phyloP scores from a whole-genome alignment of 495 filamentous ascomycete genomes.

The Friedmanniomyces simplex region DNA sequence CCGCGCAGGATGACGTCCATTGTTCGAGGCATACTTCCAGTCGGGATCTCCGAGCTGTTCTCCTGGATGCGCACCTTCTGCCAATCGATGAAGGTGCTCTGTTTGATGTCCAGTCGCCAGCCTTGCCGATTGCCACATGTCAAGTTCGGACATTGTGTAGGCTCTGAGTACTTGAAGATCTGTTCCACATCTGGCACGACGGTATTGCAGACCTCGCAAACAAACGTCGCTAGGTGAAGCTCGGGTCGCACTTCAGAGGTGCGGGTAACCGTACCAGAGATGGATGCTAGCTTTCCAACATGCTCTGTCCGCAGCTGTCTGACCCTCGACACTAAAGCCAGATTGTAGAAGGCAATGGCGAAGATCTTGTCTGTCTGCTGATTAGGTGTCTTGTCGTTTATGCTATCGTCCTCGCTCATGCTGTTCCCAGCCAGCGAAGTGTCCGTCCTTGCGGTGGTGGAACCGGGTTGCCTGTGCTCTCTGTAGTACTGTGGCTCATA shows the following conservation, averaged over 20 bases:
- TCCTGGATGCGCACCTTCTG: slow-evolving; percentile 97
- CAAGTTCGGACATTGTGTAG: slow-evolving; percentile 86
- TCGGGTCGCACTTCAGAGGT: slow-evolving; percentile 96
- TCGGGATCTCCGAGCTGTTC: slow-evolving; percentile 95
- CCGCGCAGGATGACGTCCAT: slow-evolving; percentile 97
- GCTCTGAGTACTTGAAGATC: slow-evolving; percentile 94
- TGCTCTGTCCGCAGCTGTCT: slow-evolving; percentile 81
- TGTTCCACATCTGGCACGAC: slow-evolving; percentile 87
- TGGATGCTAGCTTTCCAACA: slow-evolving; percentile 83
- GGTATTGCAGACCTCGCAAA: slow-evolving; percentile 74
- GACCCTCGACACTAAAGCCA: slow-evolving; percentile 85
- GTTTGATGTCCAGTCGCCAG: slow-evolving; percentile 91
- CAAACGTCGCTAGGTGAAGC: slow-evolving; percentile 82
- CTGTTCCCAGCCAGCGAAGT: slow-evolving; percentile 58
- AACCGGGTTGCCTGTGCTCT: slow-evolving; percentile 70
- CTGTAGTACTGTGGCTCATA: slow-evolving; percentile 90
- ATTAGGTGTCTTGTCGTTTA: slow-evolving; percentile 64
- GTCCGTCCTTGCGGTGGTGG: slow-evolving; percentile 45
- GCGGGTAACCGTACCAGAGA: slow-evolving; percentile 91
- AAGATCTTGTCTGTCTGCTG: slow-evolving; percentile 97
- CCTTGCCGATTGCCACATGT: slow-evolving; percentile 80
- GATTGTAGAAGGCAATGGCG: slow-evolving; percentile 88
- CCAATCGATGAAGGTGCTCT: slow-evolving; percentile 98
- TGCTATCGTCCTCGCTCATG: slow-evolving; percentile 52
- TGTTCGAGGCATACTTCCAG: slow-evolving; percentile 95